Evolutionary conservation across 306 rosid species (phyloP).

Genomic region (Dalbergia cultrata): DNA sequence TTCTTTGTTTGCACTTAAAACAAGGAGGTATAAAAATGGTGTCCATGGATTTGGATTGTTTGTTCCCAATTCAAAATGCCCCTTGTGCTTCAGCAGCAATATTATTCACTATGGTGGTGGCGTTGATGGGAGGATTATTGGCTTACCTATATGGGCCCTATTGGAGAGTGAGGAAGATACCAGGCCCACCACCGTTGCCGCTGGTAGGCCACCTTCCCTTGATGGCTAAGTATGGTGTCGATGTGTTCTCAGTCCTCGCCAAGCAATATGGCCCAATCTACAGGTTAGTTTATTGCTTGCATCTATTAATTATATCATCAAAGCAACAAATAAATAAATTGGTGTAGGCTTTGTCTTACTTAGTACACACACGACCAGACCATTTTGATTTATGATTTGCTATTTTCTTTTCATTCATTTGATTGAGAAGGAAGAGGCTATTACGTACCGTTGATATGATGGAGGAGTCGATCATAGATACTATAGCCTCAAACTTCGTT

Average conservation of each 20-base stretch:
- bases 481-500: not conserved
- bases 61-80: slow-evolving; percentile 22
- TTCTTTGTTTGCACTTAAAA: not conserved
- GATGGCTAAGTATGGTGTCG: slow-evolving; percentile 86
- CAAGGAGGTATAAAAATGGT: slow-evolving; percentile 10
- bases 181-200: slow-evolving; percentile 87
- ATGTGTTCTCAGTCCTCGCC: slow-evolving; percentile 89
- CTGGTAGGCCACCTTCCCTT: slow-evolving; percentile 91
- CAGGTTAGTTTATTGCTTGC: slow-evolving; percentile 60
- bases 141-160: slow-evolving; percentile 72
- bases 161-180: slow-evolving; percentile 87
- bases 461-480: too few species aligned
- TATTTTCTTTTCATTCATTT: not conserved
- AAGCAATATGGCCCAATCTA: slow-evolving; percentile 89
- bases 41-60: slow-evolving; percentile 48
- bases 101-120: slow-evolving; percentile 54
- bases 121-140: slow-evolving; percentile 57
- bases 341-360: not conserved
- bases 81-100: slow-evolving; percentile 46
- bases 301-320: too few species aligned
- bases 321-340: too few species aligned
- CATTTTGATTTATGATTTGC: not conserved
- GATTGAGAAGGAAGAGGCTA: slow-evolving; percentile 7
- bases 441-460: not conserved
- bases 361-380: too few species aligned